phyloP scores from a whole-genome alignment of 345 rosid species.

The Euphorbia tirucalli region DNA sequence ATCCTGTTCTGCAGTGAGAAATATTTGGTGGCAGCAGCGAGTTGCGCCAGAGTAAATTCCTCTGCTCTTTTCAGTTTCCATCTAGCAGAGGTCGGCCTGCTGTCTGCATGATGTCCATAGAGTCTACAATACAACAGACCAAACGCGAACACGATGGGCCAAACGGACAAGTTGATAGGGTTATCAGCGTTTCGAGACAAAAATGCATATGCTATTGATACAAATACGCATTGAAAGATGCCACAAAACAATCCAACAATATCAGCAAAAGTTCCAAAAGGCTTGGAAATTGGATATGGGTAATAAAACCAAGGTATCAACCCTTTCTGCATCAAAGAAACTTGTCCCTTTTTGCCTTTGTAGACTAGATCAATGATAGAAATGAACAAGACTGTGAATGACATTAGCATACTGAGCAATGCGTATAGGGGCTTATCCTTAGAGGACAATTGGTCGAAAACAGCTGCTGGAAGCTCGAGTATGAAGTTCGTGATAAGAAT shows the following conservation, averaged over 20 bases:
- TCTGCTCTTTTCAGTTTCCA: conserved; percentile 40
- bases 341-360: neutral
- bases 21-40: conserved; percentile 63
- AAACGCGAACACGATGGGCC: conserved; percentile 2
- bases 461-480: conserved; percentile 13
- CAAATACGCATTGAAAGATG: neutral
- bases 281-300: neutral
- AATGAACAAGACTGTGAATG: conserved; percentile 6
- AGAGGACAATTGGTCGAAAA: conserved; percentile 18
- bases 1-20: conserved; percentile 74
- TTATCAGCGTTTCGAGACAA: neutral
- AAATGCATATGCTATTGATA: neutral
- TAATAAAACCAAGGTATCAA: conserved; percentile 2
- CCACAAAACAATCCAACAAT: neutral
- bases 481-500: conserved; percentile 10
- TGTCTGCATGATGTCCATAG: neutral
- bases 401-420: conserved; percentile 8
- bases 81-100: too few relatives aligned
- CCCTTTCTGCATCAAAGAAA: neutral
- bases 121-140: neutral
- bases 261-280: conserved; percentile 4
- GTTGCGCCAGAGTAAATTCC: conserved; percentile 63
- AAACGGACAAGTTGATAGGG: neutral
- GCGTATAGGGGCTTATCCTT: conserved; percentile 4
- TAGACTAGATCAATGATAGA: conserved; percentile 15